Evolutionary conservation across 129 eudicot species (phyloP).

Genomic region (Flaveria brownii): DNA sequence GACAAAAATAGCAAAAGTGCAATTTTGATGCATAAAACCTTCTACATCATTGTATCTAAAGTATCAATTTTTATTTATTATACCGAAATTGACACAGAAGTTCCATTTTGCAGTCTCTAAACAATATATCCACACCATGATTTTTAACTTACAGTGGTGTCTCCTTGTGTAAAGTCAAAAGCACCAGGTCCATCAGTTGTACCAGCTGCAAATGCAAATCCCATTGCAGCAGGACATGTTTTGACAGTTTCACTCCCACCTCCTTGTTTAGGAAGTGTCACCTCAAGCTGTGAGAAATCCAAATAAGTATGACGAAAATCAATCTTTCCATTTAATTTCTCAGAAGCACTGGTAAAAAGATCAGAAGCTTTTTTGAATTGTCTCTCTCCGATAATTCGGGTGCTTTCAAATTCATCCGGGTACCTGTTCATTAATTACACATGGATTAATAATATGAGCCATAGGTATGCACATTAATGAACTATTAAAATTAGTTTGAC

Average conservation of each 20-base stretch:
- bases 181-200: constrained; percentile 99
- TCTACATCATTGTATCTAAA: neutral
- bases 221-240: constrained; percentile 99
- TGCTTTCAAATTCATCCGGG: constrained; percentile 96
- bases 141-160: constrained; percentile 50
- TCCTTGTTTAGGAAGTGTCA: constrained; percentile 62
- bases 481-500: neutral
- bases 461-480: neutral
- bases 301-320: constrained; percentile 79
- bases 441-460: constrained; percentile 13
- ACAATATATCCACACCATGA: constrained; percentile 10
- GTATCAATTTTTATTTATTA: neutral
- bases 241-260: constrained; percentile 63
- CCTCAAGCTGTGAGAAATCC: constrained; percentile 81
- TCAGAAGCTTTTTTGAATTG: constrained; percentile 85
- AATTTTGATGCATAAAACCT: neutral
- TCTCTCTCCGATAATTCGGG: constrained; percentile 90
- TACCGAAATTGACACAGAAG: neutral
- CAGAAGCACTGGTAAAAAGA: constrained; percentile 79
- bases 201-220: constrained; percentile 99
- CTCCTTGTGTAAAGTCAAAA: constrained; percentile 96
- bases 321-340: constrained; percentile 72
- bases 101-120: neutral
- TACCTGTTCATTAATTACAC: constrained; percentile 47
- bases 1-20: neutral